phyloP scores from a whole-genome alignment of 2,329 filamentous ascomycete species.

The Aspergillus arachidicola region DNA sequence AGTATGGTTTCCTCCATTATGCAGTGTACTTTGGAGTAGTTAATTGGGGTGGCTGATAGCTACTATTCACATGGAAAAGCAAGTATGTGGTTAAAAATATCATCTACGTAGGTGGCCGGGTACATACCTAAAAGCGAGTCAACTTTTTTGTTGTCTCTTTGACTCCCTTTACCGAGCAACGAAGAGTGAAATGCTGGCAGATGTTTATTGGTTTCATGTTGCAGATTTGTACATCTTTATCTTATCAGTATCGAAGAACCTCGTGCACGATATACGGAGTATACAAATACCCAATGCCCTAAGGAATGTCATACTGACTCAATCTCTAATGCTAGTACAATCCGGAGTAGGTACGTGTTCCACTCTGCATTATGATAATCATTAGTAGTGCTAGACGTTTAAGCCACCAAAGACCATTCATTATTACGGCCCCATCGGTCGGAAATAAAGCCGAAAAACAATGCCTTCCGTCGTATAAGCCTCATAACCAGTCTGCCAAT shows the following conservation, averaged over 20 bases:
- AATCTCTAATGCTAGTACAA: not conserved
- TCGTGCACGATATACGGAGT: not conserved
- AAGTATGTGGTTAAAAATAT: not conserved
- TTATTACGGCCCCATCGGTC: constrained; percentile 1
- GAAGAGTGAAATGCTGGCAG: not conserved
- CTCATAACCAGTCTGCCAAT: not conserved
- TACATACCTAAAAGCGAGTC: not conserved
- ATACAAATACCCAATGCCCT: not conserved
- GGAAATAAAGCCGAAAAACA: constrained; percentile 3
- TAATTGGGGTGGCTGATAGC: not conserved
- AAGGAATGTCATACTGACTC: not conserved
- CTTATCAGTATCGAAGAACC: not conserved
- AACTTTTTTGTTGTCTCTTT: not conserved
- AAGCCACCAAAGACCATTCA: not conserved
- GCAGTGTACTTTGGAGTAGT: not conserved
- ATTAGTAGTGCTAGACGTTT: not conserved
- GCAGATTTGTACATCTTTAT: not conserved
- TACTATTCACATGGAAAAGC: not conserved
- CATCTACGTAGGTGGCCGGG: not conserved
- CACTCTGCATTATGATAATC: too few species aligned
- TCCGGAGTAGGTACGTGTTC: not conserved
- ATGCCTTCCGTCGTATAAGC: not conserved
- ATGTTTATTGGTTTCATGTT: not conserved
- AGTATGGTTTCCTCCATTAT: not conserved
- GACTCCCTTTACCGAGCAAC: not conserved